phyloP scores from a whole-genome alignment of 2,329 filamentous ascomycete genomes.

The Colletotrichum coccodes region DNA sequence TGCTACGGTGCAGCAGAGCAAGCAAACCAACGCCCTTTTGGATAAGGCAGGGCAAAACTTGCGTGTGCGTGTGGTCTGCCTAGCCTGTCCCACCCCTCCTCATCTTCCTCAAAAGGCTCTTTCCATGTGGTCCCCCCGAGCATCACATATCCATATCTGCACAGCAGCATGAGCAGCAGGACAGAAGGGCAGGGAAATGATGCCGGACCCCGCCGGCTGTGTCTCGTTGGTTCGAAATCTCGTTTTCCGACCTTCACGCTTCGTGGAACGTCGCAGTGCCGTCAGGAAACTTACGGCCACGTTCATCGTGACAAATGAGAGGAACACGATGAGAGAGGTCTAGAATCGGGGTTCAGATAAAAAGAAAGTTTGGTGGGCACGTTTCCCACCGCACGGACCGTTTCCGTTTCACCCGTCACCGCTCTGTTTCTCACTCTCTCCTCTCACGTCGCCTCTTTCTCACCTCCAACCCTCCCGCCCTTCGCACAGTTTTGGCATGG shows the following conservation, averaged over 20 bases:
- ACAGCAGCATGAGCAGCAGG: background rate
- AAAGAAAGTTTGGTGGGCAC: constrained; percentile 23
- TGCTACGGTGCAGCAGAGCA: constrained; percentile 16
- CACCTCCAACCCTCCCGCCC: background rate
- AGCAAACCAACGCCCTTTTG: background rate
- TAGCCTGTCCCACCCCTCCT: constrained; percentile 8
- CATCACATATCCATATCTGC: background rate
- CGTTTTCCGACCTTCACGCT: background rate
- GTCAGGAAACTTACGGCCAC: background rate
- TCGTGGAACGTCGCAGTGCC: background rate
- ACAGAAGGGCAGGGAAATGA: background rate
- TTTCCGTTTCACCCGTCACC: constrained; percentile 30
- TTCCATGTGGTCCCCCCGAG: background rate
- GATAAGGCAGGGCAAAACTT: background rate
- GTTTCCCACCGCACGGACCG: constrained; percentile 26
- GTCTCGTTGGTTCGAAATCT: background rate
- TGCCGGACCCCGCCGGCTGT: background rate
- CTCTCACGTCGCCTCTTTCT: background rate
- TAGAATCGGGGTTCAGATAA: background rate
- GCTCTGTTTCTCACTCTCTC: constrained; percentile 13
- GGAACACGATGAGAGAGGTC: background rate
- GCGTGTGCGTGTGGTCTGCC: background rate
- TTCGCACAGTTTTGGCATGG: background rate
- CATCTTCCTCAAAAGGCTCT: background rate
- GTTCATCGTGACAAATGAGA: background rate